These are phyloP conservation scores for Diophrys appendiculata DNA, from an alignment of 73 alveolate genomes.

Conservation along the genomic window DNA sequence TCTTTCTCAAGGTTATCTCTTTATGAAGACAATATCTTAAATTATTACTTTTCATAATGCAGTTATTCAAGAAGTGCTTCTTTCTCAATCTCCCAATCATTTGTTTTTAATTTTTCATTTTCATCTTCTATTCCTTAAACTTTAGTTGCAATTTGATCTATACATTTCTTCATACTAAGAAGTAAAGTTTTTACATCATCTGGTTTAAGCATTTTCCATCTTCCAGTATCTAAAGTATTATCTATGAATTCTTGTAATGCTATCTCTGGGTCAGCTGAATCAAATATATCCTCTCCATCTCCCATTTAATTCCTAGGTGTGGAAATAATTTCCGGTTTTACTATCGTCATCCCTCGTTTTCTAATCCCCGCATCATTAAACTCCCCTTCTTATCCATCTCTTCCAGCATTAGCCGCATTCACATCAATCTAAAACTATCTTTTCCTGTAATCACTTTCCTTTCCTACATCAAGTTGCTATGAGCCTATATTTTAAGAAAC, in stretches of 20 bases:
- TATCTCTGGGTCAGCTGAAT: conserved; percentile 15
- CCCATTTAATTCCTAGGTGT: background rate
- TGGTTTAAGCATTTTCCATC: background rate
- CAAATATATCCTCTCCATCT: background rate
- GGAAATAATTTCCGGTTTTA: background rate
- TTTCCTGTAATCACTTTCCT: no score
- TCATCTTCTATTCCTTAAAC: background rate
- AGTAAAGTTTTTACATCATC: background rate
- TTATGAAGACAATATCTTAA: no score
- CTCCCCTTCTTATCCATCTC: no score
- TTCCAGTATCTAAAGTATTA: background rate
- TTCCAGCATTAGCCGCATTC: no score
- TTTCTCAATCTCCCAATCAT: background rate
- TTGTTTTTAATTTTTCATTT: background rate
- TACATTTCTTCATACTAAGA: no score
- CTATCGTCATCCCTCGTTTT: background rate
- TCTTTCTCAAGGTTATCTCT: conserved; percentile 14
- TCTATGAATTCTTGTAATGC: conserved; percentile 12
- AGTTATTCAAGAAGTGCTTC: background rate
- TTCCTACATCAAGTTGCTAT: no score
- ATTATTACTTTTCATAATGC: background rate
- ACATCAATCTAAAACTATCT: no score
- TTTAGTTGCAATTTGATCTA: conserved; percentile 2
- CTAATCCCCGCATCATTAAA: background rate
- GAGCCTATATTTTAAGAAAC: no score